These are phyloP conservation scores for Rosa multiflora DNA, from an alignment of 306 rosid species.

Conservation along the genomic window DNA sequence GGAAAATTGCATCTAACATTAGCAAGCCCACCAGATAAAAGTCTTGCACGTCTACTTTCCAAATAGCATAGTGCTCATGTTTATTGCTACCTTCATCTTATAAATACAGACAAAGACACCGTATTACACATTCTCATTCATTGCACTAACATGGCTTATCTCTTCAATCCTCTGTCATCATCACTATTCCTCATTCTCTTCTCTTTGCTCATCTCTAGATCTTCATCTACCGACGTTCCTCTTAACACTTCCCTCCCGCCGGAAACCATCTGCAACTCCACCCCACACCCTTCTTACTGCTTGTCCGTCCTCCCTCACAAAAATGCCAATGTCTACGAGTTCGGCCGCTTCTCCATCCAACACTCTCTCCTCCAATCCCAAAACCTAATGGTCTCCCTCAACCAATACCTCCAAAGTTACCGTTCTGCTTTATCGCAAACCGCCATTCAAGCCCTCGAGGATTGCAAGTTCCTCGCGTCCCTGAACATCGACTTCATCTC, in stretches of 20 bases:
- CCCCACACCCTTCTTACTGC: constrained; percentile 41
- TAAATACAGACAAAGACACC: background rate
- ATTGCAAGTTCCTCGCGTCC: constrained; percentile 31
- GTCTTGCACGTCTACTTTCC: background rate
- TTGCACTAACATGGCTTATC: constrained; percentile 27
- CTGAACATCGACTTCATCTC: constrained; percentile 29
- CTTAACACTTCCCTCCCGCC: constrained; percentile 16
- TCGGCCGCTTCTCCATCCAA: constrained; percentile 31
- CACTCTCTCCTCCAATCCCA: constrained; percentile 30
- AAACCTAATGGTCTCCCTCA: constrained; percentile 16
- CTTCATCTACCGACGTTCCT: constrained; percentile 22
- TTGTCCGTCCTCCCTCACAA: constrained; percentile 30
- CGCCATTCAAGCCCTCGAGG: constrained; percentile 27
- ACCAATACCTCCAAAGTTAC: constrained; percentile 19
- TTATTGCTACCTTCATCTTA: background rate
- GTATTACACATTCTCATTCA: background rate
- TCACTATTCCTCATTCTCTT: constrained; percentile 4
- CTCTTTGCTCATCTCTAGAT: constrained; percentile 3
- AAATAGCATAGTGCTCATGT: background rate
- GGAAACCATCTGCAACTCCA: constrained; percentile 33
- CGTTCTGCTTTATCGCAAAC: constrained; percentile 25
- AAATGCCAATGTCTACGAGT: constrained; percentile 29
- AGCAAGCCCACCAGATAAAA: background rate
- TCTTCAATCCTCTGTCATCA: background rate
- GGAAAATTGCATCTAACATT: background rate